phyloP scores from a whole-genome alignment of 495 filamentous ascomycete genomes.

The Aspergillus cristatus region DNA sequence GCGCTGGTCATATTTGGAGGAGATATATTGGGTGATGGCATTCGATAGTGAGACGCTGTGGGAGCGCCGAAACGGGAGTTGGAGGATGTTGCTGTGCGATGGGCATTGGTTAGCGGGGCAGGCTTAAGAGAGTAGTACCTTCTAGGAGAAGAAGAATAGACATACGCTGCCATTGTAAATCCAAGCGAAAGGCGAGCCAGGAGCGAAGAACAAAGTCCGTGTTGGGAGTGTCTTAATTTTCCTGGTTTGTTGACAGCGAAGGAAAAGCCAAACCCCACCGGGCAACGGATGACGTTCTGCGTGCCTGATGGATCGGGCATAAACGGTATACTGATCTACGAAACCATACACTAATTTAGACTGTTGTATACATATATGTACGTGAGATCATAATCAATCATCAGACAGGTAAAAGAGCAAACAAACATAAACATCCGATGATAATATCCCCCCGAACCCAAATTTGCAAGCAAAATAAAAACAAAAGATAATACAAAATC shows the following conservation, averaged over 20 bases:
- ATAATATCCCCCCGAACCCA: too few relatives aligned
- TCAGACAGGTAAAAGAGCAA: too few relatives aligned
- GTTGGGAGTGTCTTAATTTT: slow-evolving; percentile 5
- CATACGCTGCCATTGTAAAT: slow-evolving; percentile 37
- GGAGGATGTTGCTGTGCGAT: slow-evolving; percentile 38
- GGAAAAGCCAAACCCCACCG: slow-evolving; percentile 21
- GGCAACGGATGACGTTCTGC: slow-evolving; percentile 33
- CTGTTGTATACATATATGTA: slow-evolving; percentile 18
- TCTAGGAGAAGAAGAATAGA: slow-evolving; percentile 1
- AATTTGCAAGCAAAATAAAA: neutral
- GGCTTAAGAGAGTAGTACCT: neutral
- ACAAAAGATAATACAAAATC: slow-evolving; percentile 4
- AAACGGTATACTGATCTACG: too few relatives aligned
- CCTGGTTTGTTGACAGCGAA: slow-evolving; percentile 26
- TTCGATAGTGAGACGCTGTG: slow-evolving; percentile 63
- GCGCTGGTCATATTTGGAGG: slow-evolving; percentile 97
- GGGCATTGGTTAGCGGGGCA: neutral
- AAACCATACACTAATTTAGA: too few relatives aligned
- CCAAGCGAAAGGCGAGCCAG: slow-evolving; percentile 7
- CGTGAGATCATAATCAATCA: slow-evolving; percentile 3
- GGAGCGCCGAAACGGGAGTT: slow-evolving; percentile 82
- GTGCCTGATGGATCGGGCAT: slow-evolving; percentile 15
- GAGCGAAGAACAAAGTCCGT: slow-evolving; percentile 8
- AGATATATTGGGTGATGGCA: slow-evolving; percentile 93
- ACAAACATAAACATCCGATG: too few relatives aligned